These are phyloP conservation scores for Trebouxia sp. DNA, from an alignment of 139 green algal species.

Conservation along the genomic window DNA sequence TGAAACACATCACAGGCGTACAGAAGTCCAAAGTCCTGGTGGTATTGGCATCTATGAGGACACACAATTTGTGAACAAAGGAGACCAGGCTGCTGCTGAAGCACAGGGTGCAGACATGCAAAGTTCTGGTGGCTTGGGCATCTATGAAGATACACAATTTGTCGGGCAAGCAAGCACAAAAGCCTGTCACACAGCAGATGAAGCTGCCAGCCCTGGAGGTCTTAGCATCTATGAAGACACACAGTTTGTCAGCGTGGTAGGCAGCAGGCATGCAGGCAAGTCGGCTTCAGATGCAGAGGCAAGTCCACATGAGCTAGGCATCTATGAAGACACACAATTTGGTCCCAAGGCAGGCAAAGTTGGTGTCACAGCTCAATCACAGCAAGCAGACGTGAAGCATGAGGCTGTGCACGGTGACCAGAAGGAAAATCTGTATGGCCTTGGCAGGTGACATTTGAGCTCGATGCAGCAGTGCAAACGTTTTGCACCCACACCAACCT, in stretches of 20 bases:
- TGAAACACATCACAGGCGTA: too few species aligned
- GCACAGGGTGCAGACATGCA: neutral
- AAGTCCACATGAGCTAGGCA: neutral
- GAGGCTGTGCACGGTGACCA: neutral
- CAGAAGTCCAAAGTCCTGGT: neutral
- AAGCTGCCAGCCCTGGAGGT: neutral
- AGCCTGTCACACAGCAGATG: too few species aligned
- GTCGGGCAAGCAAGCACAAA: too few species aligned
- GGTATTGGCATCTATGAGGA: slow-evolving; percentile 9
- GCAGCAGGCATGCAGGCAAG: too few species aligned
- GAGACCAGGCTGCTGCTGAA: neutral
- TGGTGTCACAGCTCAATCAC: neutral
- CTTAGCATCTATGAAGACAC: slow-evolving; percentile 28
- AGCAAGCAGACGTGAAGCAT: too few species aligned
- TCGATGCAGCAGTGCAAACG: too few species aligned
- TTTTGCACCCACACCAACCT: too few species aligned
- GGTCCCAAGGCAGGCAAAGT: too few species aligned
- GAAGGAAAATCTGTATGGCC: neutral
- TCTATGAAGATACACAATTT: slow-evolving; percentile 30
- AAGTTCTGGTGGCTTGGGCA: neutral
- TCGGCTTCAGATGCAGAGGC: too few species aligned
- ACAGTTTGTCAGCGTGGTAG: neutral
- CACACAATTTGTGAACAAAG: slow-evolving; percentile 9
- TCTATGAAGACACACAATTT: slow-evolving; percentile 28
- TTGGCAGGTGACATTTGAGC: neutral